phyloP scores from a whole-genome alignment of 352 stramenopile genomes.

The Halophytophthora batemanensis region DNA sequence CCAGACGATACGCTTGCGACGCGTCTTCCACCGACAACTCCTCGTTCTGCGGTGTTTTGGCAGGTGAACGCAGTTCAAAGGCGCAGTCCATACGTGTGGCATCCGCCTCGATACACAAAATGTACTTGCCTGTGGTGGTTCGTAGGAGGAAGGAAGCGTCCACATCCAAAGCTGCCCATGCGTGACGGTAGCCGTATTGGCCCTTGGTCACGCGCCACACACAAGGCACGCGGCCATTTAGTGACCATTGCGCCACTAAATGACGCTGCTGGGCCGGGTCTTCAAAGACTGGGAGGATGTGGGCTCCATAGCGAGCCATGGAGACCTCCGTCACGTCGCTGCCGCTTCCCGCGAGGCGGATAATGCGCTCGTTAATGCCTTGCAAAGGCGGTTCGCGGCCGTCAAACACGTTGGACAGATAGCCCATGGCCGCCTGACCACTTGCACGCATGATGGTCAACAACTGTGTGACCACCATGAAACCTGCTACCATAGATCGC shows the following conservation, averaged over 20 bases:
- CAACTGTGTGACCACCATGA: slow-evolving; percentile 65
- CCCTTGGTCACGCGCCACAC: slow-evolving; percentile 49
- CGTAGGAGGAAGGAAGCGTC: slow-evolving; percentile 53
- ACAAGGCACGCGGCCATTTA: slow-evolving; percentile 52
- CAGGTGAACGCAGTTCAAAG: slow-evolving; percentile 33
- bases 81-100: slow-evolving; percentile 48
- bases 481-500: slow-evolving; percentile 49
- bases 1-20: slow-evolving; percentile 55
- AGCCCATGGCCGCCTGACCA: slow-evolving; percentile 39
- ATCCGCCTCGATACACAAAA: slow-evolving; percentile 65
- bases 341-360: slow-evolving; percentile 48
- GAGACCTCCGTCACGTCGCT: slow-evolving; percentile 70
- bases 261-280: slow-evolving; percentile 41
- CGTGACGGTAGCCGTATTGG: slow-evolving; percentile 62
- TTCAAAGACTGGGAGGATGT: slow-evolving; percentile 66
- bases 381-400: slow-evolving; percentile 47
- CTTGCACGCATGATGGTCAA: slow-evolving; percentile 58
- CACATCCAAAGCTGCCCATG: slow-evolving; percentile 43
- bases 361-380: slow-evolving; percentile 56
- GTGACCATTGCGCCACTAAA: slow-evolving; percentile 47
- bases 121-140: slow-evolving; percentile 61
- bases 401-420: slow-evolving; percentile 47
- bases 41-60: slow-evolving; percentile 23
- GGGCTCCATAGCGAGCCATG: slow-evolving; percentile 56
- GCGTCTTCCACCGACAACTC: slow-evolving; percentile 63